Base-by-base conservation (phyloP, 2,329 filamentous ascomycete species). In the Sarocladiaceae sp. region DNA sequence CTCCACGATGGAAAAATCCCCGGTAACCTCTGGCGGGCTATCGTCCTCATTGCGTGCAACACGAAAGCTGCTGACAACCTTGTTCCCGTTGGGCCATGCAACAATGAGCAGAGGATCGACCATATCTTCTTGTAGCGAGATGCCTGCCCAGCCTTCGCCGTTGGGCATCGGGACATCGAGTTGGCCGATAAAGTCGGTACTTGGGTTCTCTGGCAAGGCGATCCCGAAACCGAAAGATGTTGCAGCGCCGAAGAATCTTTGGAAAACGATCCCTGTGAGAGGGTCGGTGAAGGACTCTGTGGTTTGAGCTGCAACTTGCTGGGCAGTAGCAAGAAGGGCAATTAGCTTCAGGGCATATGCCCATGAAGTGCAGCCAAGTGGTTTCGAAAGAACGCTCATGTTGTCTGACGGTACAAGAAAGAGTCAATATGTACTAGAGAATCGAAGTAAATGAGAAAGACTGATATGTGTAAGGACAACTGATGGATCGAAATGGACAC, bases 201-300 rank as follows among this genome's bases (percentile, higher is more conserved):
- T 18, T 11, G 39, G 39, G 39, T 42, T 42, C 50, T 60, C 50
- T 0, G 64, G 68, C 1, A 73, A 59, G 5, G 69, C 67, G 37
- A 73, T 60, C 47, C 63, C 69, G 39, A 72, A 64, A 7, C 49
- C 59, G 48, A 63, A 71, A 18, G 58, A 58, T 1, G 66, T 65
- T 16, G 55, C 45, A 20, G 64, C 59, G 24, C 65, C 63, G 45
- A 66, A 61, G 52, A 66, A 67, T 16, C 60, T 56, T 51, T 66
- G 57, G 52, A 67, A 63, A 1, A 50, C 47, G 23, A 66, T 58
- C 9, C 59, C 60, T 0, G 62, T 65, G 4, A 49, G 43, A 13
- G 57, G 56, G 34, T 67, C 62, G 20, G 53, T 54, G 47, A 62
- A 64, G 18, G 56, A 45, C 1, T 48, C 26, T n/a, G 49, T 42